Evolutionary conservation across 2,329 filamentous ascomycete species (phyloP).

Genomic region (Xylaria sp.): DNA sequence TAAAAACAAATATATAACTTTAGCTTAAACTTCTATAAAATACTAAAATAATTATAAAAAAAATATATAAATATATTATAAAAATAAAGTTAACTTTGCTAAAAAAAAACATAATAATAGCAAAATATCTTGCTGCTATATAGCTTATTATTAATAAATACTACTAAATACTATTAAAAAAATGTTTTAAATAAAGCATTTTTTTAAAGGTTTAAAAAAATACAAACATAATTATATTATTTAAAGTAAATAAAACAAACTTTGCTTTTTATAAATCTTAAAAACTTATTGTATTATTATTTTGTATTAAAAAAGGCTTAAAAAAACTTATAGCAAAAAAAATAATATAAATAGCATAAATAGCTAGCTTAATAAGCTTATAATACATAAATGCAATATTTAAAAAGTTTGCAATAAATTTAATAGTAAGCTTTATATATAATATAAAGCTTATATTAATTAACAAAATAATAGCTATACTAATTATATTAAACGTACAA

Average conservation of each 20-base stretch:
- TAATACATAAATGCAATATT: constrained; percentile 8
- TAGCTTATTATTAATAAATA: constrained; percentile 11
- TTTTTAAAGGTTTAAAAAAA: constrained; percentile 20
- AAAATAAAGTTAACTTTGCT: constrained; percentile 17
- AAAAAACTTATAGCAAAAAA: constrained; percentile 13
- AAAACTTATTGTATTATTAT: constrained; percentile 18
- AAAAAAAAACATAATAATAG: constrained; percentile 12
- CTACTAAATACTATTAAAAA: constrained; percentile 12
- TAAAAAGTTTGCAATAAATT: constrained; percentile 19
- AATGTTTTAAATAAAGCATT: constrained; percentile 8
- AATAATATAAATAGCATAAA: constrained; percentile 21
- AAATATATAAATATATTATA: constrained; percentile 13
- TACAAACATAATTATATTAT: constrained; percentile 4
- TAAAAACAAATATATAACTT: not conserved
- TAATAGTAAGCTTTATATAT: constrained; percentile 21
- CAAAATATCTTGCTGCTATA: constrained; percentile 8
- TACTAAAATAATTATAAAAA: constrained; percentile 20
- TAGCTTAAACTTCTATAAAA: constrained; percentile 12
- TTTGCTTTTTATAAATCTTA: constrained; percentile 27
- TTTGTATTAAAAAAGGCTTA: constrained; percentile 16
- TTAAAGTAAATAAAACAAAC: constrained; percentile 12
- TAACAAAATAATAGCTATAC: constrained; percentile 17
- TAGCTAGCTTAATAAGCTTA: constrained; percentile 12
- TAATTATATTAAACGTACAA: constrained; percentile 23
- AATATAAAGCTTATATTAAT: constrained; percentile 15